Percentiles rank a stretch among this genome's conserved stretches.
Evolutionary conservation across 1,139 yeast genomes (phyloP).

Genomic region (Pichia terricola): DNA sequence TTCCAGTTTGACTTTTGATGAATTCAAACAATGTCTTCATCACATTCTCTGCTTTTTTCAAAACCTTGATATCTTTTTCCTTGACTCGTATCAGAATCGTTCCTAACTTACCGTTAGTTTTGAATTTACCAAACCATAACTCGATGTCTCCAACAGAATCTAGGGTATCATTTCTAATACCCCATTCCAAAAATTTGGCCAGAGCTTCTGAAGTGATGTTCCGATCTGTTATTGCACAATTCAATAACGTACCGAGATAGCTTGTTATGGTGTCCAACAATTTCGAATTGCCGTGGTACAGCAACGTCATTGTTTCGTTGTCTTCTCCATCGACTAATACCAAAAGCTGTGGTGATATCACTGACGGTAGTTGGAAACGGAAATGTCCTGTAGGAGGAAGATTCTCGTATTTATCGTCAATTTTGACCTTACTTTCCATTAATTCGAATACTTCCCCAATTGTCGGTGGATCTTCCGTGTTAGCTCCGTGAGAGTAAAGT

Average conservation of each 20-base stretch:
- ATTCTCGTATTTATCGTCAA: slow-evolving; percentile 7
- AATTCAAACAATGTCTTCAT: too few relatives aligned
- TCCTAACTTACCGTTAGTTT: slow-evolving; percentile 15
- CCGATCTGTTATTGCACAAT: slow-evolving; percentile 17
- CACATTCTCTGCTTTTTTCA: too few relatives aligned
- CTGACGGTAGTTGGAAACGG: slow-evolving; percentile 19
- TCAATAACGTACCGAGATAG: slow-evolving; percentile 18
- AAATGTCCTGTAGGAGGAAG: slow-evolving; percentile 19
- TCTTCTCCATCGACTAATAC: slow-evolving; percentile 15
- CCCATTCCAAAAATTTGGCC: slow-evolving; percentile 10
- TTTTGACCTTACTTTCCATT: slow-evolving; percentile 18
- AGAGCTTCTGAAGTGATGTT: slow-evolving; percentile 13
- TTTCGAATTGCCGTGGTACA: slow-evolving; percentile 19
- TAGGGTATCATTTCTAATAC: slow-evolving; percentile 3
- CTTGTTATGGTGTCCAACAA: slow-evolving; percentile 15
- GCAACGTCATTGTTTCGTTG: slow-evolving; percentile 13
- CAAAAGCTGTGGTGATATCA: slow-evolving; percentile 20
- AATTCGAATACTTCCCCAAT: slow-evolving; percentile 14
- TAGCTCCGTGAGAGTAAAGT: slow-evolving; percentile 15
- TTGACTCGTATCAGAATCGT: slow-evolving; percentile 18
- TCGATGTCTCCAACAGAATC: slow-evolving; percentile 7
- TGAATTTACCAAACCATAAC: slow-evolving; percentile 16
- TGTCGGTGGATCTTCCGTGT: slow-evolving; percentile 15
- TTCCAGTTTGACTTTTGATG: too few relatives aligned
- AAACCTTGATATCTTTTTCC: too few relatives aligned